These are phyloP conservation scores for Colletotrichum filicis DNA, from an alignment of 2,329 filamentous ascomycete species.

Conservation along the genomic window DNA sequence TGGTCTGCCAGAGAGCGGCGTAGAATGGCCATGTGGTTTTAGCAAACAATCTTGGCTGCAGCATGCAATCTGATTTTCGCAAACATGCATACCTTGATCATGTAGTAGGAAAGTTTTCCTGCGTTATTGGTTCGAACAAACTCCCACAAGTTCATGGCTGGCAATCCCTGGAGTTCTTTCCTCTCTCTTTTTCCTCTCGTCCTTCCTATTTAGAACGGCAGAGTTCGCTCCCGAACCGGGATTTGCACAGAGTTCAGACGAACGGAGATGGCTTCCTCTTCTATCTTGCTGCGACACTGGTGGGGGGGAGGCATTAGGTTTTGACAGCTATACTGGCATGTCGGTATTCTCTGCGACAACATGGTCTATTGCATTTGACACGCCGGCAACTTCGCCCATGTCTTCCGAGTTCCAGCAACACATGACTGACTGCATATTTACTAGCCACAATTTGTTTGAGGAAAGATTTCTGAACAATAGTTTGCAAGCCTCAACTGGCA, in stretches of 20 bases:
- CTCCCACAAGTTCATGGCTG: neutral
- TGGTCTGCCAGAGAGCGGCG: neutral
- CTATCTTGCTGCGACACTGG: neutral
- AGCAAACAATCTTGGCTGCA: neutral
- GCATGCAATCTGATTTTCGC: neutral
- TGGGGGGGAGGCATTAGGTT: neutral
- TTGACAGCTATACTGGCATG: neutral
- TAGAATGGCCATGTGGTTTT: neutral
- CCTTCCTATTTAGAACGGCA: neutral
- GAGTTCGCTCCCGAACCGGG: neutral
- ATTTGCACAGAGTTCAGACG: neutral
- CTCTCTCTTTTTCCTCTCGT: neutral
- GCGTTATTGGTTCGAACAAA: no score
- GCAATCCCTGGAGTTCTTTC: neutral
- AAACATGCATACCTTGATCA: no score
- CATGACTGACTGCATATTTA: no score
- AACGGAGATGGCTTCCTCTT: slow-evolving; percentile 2
- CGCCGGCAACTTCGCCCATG: neutral
- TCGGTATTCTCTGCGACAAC: neutral
- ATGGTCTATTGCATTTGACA: neutral
- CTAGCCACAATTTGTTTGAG: neutral
- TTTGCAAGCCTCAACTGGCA: neutral
- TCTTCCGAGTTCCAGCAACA: neutral
- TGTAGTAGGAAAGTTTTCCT: neutral
- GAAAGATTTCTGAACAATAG: neutral